Conservation (phyloP, 306 rosid species). For the Herpetospermum pedunculosum region DNA sequence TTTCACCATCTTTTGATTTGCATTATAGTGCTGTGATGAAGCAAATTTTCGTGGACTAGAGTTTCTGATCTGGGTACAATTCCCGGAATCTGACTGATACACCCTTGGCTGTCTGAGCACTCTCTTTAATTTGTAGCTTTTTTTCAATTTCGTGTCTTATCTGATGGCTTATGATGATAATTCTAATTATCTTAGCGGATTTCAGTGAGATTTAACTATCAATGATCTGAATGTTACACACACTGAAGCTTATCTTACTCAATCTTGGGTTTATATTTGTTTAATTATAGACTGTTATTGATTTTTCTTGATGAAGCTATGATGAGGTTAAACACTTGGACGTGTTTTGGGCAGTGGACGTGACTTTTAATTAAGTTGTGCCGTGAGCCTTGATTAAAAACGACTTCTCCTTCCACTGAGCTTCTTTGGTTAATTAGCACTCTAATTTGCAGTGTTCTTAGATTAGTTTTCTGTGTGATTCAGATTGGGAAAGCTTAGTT, state of each 20-base stretch:
- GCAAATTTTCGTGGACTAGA: conserved; percentile 65
- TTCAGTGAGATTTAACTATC: conserved; percentile 67
- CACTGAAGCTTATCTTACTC: too few species aligned
- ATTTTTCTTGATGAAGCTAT: conserved; percentile 41
- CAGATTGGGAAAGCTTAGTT: too few species aligned
- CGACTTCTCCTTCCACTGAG: conserved; percentile 99
- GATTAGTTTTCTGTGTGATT: neutral
- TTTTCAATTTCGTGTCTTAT: neutral
- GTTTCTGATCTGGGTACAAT: conserved; percentile 72
- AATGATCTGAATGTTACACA: conserved; percentile 94
- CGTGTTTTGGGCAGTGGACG: conserved; percentile 86
- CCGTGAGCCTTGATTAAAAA: conserved; percentile 65
- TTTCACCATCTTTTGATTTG: neutral
- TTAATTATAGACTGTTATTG: too few species aligned
- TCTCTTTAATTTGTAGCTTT: neutral
- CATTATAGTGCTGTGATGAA: conserved; percentile 50
- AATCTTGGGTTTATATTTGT: too few species aligned
- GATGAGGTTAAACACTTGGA: conserved; percentile 62
- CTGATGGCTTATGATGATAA: conserved; percentile 59
- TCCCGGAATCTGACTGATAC: conserved; percentile 52
- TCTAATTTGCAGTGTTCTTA: neutral
- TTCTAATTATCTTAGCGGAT: conserved; percentile 77
- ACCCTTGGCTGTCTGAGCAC: conserved; percentile 99
- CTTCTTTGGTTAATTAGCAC: neutral
- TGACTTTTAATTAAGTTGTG: conserved; percentile 16